Conservation (phyloP, 139 green algal genomes). For the Mychonastes homosphaera region DNA sequence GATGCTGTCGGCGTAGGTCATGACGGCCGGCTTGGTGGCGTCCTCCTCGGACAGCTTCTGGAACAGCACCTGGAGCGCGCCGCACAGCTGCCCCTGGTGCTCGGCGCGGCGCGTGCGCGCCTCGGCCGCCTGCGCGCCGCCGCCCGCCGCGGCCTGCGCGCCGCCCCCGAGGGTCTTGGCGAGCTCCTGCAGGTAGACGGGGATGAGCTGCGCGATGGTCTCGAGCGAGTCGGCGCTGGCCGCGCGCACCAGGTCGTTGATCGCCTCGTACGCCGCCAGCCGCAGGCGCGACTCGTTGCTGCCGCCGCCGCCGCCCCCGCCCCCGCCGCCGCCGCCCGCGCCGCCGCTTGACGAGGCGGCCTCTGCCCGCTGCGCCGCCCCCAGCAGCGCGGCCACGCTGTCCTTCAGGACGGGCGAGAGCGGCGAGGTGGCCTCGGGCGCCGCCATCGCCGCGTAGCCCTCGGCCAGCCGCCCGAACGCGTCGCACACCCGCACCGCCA, state of each 20-base stretch:
- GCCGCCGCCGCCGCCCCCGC: constrained; percentile 1
- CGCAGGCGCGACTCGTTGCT: constrained; percentile 48
- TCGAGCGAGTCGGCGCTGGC: constrained; percentile 59
- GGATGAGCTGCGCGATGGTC: constrained; percentile 69
- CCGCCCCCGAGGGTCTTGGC: constrained; percentile 6
- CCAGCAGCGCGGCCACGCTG: constrained; percentile 67
- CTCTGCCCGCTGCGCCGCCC: constrained; percentile 24
- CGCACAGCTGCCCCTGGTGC: constrained; percentile 82
- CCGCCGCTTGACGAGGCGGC: too few species aligned
- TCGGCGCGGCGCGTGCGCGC: constrained; percentile 39
- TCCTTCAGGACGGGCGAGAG: constrained; percentile 81
- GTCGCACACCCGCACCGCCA: constrained; percentile 75
- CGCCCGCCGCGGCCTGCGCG: not conserved
- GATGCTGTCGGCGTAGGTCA: constrained; percentile 70
- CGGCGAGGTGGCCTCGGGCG: constrained; percentile 33
- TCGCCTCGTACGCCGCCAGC: constrained; percentile 80
- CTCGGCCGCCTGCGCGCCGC: too few species aligned
- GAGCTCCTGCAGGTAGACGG: constrained; percentile 67
- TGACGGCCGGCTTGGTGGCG: constrained; percentile 44
- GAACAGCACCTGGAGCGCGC: constrained; percentile 78
- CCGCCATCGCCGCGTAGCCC: constrained; percentile 36
- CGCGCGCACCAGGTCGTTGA: constrained; percentile 86
- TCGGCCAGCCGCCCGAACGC: constrained; percentile 72
- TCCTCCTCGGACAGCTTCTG: constrained; percentile 73
- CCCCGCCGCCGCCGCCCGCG: constrained; percentile 19